Evolutionary conservation across 2,329 filamentous ascomycete species (phyloP).

Genomic region (Aureobasidium lini): DNA sequence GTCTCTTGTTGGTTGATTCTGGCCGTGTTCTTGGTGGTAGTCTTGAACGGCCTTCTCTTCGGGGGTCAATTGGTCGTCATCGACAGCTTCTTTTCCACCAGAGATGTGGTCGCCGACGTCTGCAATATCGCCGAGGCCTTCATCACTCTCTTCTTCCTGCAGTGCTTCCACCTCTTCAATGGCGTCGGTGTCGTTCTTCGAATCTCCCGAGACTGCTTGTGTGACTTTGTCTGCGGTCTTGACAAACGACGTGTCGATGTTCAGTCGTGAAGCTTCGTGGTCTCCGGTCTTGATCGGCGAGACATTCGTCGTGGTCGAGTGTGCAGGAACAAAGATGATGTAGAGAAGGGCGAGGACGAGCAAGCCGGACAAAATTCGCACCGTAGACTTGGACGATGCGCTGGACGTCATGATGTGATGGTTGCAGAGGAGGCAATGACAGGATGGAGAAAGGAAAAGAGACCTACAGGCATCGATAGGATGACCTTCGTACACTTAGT

Average conservation of each 20-base stretch:
- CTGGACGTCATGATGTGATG: not conserved
- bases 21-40: conserved; percentile 5
- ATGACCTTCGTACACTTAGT: no score
- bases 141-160: not conserved
- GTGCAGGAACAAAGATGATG: not conserved
- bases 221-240: not conserved
- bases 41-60: conserved; percentile 5
- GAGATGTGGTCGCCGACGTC: not conserved
- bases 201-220: not conserved
- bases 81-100: not conserved
- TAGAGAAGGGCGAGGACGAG: not conserved
- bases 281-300: not conserved
- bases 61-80: not conserved
- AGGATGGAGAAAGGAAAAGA: not conserved
- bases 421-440: not conserved
- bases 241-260: not conserved
- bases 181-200: not conserved
- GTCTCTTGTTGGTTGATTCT: not conserved
- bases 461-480: not conserved
- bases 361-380: not conserved
- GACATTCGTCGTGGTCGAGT: not conserved
- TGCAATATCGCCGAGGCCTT: not conserved
- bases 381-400: not conserved
- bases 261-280: not conserved
- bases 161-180: not conserved